A percentile compares a stretch with the other conserved stretches of the same genome.
Evolutionary conservation across 805 yeast genomes (phyloP).

Genomic region (Kodamaea laetipori): DNA sequence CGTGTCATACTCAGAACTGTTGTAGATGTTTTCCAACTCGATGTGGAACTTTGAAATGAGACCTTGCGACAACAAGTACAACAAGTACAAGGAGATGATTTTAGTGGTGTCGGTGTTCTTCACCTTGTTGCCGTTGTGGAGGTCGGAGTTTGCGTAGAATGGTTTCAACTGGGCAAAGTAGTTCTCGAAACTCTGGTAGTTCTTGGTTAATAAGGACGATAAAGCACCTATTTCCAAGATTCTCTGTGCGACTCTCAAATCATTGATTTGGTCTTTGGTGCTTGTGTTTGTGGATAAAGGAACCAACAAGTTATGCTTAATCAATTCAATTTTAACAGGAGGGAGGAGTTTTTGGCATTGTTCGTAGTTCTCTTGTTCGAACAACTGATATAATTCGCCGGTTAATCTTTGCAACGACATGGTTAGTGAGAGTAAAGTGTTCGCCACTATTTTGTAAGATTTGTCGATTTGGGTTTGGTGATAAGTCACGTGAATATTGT

Average conservation of each 20-base stretch:
- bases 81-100: constrained; percentile 71
- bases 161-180: constrained; percentile 73
- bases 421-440: background rate
- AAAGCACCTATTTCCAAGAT: constrained; percentile 89
- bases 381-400: constrained; percentile 64
- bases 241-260: constrained; percentile 75
- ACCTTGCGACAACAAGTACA: constrained; percentile 78
- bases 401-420: constrained; percentile 73
- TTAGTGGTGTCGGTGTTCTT: constrained; percentile 52
- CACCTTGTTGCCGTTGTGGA: constrained; percentile 41
- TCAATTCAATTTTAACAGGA: constrained; percentile 74
- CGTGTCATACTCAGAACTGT: constrained; percentile 54
- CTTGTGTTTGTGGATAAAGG: constrained; percentile 49
- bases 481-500: background rate
- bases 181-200: constrained; percentile 69
- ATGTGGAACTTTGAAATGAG: constrained; percentile 87
- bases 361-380: constrained; percentile 60
- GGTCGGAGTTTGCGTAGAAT: constrained; percentile 57
- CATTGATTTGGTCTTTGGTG: constrained; percentile 52
- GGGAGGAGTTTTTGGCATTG: constrained; percentile 65
- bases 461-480: background rate
- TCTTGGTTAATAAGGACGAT: constrained; percentile 63
- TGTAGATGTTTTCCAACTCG: constrained; percentile 74
- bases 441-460: constrained; percentile 2
- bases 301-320: constrained; percentile 73